Evolutionary conservation across 1,139 yeast genomes (phyloP).

Genomic region (Pneumocystis jirovecii): DNA sequence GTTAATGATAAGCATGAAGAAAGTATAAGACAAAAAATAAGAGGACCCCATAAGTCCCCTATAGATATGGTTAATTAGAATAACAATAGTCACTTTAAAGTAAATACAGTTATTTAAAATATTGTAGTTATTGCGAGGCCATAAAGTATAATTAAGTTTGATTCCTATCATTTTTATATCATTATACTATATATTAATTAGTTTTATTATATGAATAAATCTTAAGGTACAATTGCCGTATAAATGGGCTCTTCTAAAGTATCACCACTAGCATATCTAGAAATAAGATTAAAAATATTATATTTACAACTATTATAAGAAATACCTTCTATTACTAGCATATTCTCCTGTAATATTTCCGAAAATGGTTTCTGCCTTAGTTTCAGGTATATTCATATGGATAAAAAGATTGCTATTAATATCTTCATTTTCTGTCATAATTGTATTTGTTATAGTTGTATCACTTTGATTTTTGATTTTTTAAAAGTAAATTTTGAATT

Average conservation of each 20-base stretch:
- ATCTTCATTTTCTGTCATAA: background rate
- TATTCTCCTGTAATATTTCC: background rate
- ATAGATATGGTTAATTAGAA: background rate
- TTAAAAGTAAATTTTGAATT: background rate
- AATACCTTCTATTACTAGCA: background rate
- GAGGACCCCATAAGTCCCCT: constrained; percentile 84
- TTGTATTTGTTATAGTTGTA: background rate
- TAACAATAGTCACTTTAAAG: background rate
- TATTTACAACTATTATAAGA: background rate
- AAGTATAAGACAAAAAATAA: constrained; percentile 52
- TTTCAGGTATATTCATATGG: background rate
- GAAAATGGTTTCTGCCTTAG: background rate
- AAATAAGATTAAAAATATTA: constrained; percentile 18
- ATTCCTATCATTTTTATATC: constrained; percentile 54
- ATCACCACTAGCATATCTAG: constrained; percentile 64
- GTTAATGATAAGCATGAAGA: constrained; percentile 36
- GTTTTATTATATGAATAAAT: background rate
- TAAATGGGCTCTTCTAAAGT: constrained; percentile 73
- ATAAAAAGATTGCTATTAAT: background rate
- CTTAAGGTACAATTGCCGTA: constrained; percentile 35
- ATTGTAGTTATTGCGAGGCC: constrained; percentile 34
- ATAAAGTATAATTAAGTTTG: constrained; percentile 50
- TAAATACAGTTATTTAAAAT: constrained; percentile 31
- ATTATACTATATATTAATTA: constrained; percentile 22
- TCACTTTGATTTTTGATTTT: background rate